Conservation (phyloP, 1,284 basidiomycete genomes). For the Laetiporus sulphureus region DNA sequence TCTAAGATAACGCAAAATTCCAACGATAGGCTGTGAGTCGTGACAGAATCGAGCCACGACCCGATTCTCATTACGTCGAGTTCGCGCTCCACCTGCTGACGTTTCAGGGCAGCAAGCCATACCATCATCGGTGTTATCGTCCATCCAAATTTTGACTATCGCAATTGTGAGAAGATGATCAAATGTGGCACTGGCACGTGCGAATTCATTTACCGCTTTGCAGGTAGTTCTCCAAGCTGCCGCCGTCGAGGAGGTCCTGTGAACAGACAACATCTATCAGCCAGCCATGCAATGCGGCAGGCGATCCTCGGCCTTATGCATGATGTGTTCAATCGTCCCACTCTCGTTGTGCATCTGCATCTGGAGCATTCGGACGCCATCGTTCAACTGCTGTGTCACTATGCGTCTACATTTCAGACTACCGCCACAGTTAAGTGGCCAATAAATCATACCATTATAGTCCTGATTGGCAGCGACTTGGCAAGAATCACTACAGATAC, state of each 20-base stretch:
- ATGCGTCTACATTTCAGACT: too few relatives aligned
- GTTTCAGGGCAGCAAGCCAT: too few relatives aligned
- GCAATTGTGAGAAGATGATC: background rate
- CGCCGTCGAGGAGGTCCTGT: slow-evolving; percentile 71
- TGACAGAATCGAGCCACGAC: too few relatives aligned
- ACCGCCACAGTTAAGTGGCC: too few relatives aligned
- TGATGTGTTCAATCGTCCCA: slow-evolving; percentile 62
- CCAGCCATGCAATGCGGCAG: too few relatives aligned
- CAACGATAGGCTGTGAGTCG: too few relatives aligned
- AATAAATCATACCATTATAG: slow-evolving; percentile 59
- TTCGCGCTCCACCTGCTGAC: too few relatives aligned
- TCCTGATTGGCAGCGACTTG: slow-evolving; percentile 75
- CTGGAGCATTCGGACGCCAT: slow-evolving; percentile 89
- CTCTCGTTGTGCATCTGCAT: slow-evolving; percentile 73
- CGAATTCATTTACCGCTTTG: slow-evolving; percentile 39
- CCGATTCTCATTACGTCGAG: too few relatives aligned
- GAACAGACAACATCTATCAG: background rate
- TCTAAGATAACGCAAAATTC: too few relatives aligned
- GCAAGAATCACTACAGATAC: too few relatives aligned
- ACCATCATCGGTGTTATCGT: slow-evolving; percentile 82
- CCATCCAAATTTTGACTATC: slow-evolving; percentile 80
- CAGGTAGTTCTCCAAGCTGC: slow-evolving; percentile 70
- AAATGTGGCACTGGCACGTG: background rate
- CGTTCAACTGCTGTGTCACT: slow-evolving; percentile 81
- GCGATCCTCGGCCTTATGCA: too few relatives aligned